phyloP scores from a whole-genome alignment of 2,329 filamentous ascomycete species.

The Mycosphaerella sp. region DNA sequence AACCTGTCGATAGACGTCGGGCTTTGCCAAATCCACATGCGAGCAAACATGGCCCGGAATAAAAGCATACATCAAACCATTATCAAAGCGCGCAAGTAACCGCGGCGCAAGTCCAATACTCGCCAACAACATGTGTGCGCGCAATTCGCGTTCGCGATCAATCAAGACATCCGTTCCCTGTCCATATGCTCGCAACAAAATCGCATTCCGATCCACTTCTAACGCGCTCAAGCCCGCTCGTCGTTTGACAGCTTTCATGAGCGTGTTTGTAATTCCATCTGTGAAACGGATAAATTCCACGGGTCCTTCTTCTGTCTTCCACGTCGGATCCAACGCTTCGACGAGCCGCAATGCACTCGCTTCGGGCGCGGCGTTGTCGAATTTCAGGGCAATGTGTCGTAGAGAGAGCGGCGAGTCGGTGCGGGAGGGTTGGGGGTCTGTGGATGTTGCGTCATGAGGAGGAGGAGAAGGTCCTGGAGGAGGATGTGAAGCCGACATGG shows the following conservation, averaged over 20 bases:
- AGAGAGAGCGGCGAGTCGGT: conserved; percentile 32
- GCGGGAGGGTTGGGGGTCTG: conserved; percentile 22
- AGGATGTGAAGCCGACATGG: conserved; percentile 10
- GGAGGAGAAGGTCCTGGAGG: not conserved
- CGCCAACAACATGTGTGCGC: conserved; percentile 77
- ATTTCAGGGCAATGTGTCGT: conserved; percentile 63
- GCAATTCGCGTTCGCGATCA: conserved; percentile 68
- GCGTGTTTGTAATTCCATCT: conserved; percentile 95
- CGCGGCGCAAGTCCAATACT: conserved; percentile 75
- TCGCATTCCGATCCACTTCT: conserved; percentile 73
- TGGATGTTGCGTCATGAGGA: conserved; percentile 20
- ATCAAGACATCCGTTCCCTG: conserved; percentile 92
- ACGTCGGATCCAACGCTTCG: conserved; percentile 72
- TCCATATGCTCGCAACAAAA: conserved; percentile 88
- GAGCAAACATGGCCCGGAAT: conserved; percentile 74
- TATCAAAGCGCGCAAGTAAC: conserved; percentile 85
- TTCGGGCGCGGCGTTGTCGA: conserved; percentile 70
- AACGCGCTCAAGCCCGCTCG: conserved; percentile 64
- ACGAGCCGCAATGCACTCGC: conserved; percentile 74
- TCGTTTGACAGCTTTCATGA: conserved; percentile 70
- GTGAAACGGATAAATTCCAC: conserved; percentile 88
- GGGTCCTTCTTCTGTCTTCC: conserved; percentile 64
- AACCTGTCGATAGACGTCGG: conserved; percentile 72
- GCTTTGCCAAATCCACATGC: conserved; percentile 69
- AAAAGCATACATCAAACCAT: conserved; percentile 92